Percentiles rank a stretch among this genome's conserved stretches.
Conservation (phyloP, 495 filamentous ascomycete species). For the Penicillium diatomitis region DNA sequence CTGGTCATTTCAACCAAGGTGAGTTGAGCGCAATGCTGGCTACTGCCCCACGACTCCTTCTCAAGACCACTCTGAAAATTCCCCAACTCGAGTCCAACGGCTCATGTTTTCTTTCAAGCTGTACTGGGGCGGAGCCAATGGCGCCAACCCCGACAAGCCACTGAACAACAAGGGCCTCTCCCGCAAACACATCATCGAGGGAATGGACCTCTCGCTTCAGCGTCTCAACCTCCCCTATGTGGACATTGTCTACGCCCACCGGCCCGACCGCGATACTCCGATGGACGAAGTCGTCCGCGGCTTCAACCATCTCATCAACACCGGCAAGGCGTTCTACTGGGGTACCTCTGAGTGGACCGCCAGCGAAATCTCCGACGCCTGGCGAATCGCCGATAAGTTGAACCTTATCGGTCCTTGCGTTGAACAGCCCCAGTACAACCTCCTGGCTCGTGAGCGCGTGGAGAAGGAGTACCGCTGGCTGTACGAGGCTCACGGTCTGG, state of each 20-base stretch:
- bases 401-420: constrained; percentile 72
- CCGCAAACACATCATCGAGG: constrained; percentile 77
- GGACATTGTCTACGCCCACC: constrained; percentile 77
- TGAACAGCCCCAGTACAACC: constrained; percentile 83
- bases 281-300: constrained; percentile 81
- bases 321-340: constrained; percentile 82
- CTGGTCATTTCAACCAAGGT: constrained; percentile 82
- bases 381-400: constrained; percentile 61
- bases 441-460: constrained; percentile 60
- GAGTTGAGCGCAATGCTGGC: neutral
- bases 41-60: too few species aligned
- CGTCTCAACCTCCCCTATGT: constrained; percentile 63
- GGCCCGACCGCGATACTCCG: constrained; percentile 71
- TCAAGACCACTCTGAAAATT: too few species aligned
- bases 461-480: constrained; percentile 66
- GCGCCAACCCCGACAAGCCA: constrained; percentile 49
- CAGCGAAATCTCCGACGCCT: constrained; percentile 70
- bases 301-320: constrained; percentile 73
- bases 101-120: constrained; percentile 33
- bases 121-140: constrained; percentile 56
- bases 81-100: neutral
- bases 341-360: constrained; percentile 84
- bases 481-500: constrained; percentile 55
- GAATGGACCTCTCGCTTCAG: constrained; percentile 51
- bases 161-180: constrained; percentile 71